These are phyloP conservation scores for Climacium dendroides DNA, from an alignment of 225 moss, liverwort and hornwort genomes.

Conservation along the genomic window DNA sequence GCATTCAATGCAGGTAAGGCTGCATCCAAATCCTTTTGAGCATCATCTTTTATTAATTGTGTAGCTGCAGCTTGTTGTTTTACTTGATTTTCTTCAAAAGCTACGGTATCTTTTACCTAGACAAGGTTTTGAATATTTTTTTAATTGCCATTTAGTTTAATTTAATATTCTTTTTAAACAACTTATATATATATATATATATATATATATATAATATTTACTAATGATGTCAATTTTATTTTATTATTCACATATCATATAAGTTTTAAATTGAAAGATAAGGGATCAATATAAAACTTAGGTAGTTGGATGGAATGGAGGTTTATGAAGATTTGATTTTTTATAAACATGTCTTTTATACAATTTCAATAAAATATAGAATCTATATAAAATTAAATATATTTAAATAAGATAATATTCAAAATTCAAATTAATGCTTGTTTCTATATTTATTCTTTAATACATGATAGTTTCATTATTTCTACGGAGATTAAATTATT, in stretches of 20 bases:
- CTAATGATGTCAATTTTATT: not conserved
- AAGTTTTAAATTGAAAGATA: no score
- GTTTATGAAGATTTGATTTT: no score
- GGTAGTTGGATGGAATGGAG: not conserved
- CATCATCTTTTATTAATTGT: slow-evolving; percentile 89
- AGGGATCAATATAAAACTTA: not conserved
- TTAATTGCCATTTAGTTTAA: no score
- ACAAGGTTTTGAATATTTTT: not conserved
- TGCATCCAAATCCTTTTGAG: slow-evolving; percentile 73
- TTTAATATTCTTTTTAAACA: not conserved
- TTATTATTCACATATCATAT: not conserved
- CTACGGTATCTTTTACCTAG: slow-evolving; percentile 69
- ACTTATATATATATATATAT: no score
- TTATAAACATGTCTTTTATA: no score
- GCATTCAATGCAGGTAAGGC: slow-evolving; percentile 80
- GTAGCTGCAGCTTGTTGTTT: slow-evolving; percentile 67
- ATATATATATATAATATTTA: not conserved
- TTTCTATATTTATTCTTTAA: no score
- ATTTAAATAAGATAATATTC: no score
- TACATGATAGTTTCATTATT: not conserved
- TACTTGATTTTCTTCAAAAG: slow-evolving; percentile 54
- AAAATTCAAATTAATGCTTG: no score
- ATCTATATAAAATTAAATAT: rapidly evolving
- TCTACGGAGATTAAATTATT: not conserved
- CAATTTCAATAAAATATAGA: not conserved